These are phyloP conservation scores for Oryza australiensis DNA, from an alignment of 176 grass and related monocot species.

Conservation along the genomic window DNA sequence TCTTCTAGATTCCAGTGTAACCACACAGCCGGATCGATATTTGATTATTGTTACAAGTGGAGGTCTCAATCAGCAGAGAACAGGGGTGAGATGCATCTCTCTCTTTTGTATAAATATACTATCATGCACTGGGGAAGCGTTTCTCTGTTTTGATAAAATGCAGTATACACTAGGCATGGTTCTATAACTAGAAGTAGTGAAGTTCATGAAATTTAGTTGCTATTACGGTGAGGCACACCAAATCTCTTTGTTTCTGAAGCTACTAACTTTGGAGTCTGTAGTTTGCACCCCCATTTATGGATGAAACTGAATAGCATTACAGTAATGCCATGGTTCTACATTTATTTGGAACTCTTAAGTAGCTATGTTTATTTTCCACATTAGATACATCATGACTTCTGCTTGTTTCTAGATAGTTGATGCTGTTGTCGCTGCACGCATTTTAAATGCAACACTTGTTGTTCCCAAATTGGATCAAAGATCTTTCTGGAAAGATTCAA, in stretches of 20 bases:
- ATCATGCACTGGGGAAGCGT: neutral
- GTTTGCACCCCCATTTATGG: constrained; percentile 20
- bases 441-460: constrained; percentile 80
- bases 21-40: constrained; percentile 57
- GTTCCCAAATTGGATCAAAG: constrained; percentile 68
- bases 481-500: constrained; percentile 88
- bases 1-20: constrained; percentile 54
- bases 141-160: constrained; percentile 14
- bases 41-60: constrained; percentile 97
- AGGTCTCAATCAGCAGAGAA: constrained; percentile 97
- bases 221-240: neutral
- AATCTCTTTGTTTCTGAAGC: constrained; percentile 14
- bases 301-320: neutral
- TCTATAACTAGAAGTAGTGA: neutral
- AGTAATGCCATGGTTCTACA: neutral
- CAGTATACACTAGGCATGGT: neutral
- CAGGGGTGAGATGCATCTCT: constrained; percentile 61
- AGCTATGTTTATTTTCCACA: neutral
- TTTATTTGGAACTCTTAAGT: constrained; percentile 7
- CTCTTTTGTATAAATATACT: constrained; percentile 1
- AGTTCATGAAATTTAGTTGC: neutral
- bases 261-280: constrained; percentile 1
- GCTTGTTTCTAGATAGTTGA: constrained; percentile 66
- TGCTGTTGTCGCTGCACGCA: constrained; percentile 72
- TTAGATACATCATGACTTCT: neutral